These are phyloP conservation scores for Trebouxia gelatinosa DNA, from an alignment of 163 green algal species.

Conservation along the genomic window DNA sequence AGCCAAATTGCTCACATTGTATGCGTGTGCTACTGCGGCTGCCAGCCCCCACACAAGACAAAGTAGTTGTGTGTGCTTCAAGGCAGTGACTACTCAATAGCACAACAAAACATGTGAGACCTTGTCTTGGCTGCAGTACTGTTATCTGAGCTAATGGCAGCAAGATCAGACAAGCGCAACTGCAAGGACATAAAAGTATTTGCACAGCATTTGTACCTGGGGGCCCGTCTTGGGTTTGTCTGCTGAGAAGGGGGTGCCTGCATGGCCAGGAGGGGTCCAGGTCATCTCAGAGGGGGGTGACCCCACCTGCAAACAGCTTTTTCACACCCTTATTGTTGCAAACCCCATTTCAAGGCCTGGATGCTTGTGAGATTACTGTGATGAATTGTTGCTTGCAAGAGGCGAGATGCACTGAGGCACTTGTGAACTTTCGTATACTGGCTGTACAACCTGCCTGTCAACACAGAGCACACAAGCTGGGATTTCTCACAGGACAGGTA, in stretches of 20 bases:
- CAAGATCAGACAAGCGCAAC: background rate
- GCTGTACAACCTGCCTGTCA: too few relatives aligned
- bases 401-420: too few relatives aligned
- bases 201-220: background rate
- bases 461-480: background rate
- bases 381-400: too few relatives aligned
- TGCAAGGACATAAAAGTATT: too few relatives aligned
- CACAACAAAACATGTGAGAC: background rate
- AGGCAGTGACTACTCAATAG: background rate
- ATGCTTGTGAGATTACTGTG: too few relatives aligned
- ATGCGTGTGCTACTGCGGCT: too few relatives aligned
- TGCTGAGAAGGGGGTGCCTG: background rate
- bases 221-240: background rate
- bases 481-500: background rate
- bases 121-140: background rate
- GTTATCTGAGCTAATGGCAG: background rate
- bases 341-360: too few relatives aligned
- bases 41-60: too few relatives aligned
- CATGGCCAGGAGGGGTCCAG: conserved; percentile 25
- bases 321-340: too few relatives aligned
- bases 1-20: too few relatives aligned
- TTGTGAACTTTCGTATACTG: too few relatives aligned
- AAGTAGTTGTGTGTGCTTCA: too few relatives aligned
- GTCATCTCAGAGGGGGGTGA: conserved; percentile 26
- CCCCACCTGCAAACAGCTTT: conserved; percentile 32